Evolutionary conservation across 768 basidiomycete genomes (phyloP).

Genomic region (Boletus fagicola): DNA sequence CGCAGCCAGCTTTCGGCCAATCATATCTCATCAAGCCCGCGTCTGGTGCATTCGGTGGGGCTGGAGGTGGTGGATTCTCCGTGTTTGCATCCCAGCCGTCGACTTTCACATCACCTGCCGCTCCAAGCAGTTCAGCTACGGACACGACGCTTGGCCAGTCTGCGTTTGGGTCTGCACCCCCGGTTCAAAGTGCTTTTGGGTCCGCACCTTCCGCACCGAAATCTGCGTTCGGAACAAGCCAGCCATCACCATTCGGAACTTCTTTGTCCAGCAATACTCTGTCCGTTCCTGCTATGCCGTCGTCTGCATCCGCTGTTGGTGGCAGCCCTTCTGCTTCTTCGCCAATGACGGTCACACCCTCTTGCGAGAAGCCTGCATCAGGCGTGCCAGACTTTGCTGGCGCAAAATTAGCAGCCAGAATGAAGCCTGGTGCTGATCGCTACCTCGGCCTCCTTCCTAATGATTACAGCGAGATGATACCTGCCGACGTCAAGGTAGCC

Average conservation of each 20-base stretch:
- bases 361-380: constrained; percentile 19
- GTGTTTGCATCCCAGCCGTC: constrained; percentile 50
- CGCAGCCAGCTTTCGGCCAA: constrained; percentile 38
- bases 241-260: constrained; percentile 30
- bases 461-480: constrained; percentile 58
- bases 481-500: constrained; percentile 47
- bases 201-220: constrained; percentile 7
- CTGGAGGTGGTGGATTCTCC: constrained; percentile 46
- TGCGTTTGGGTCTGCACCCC: constrained; percentile 18
- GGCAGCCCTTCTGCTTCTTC: constrained; percentile 27
- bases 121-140: constrained; percentile 4
- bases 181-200: constrained; percentile 24
- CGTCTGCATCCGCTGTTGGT: constrained; percentile 23
- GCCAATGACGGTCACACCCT: constrained; percentile 26
- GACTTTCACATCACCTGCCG: constrained; percentile 35
- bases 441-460: constrained; percentile 56
- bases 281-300: constrained; percentile 17
- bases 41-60: constrained; percentile 48
- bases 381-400: constrained; percentile 35
- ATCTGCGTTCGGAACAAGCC: constrained; percentile 18
- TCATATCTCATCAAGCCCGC: constrained; percentile 47
- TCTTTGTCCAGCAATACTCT: constrained; percentile 17
- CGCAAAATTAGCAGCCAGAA: constrained; percentile 34
- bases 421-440: constrained; percentile 47
- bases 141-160: constrained; percentile 16